Percentiles rank a stretch among this genome's conserved stretches.
These are phyloP conservation scores for Podaxis sp. DNA, from an alignment of 768 basidiomycete genomes.

Conservation along the genomic window DNA sequence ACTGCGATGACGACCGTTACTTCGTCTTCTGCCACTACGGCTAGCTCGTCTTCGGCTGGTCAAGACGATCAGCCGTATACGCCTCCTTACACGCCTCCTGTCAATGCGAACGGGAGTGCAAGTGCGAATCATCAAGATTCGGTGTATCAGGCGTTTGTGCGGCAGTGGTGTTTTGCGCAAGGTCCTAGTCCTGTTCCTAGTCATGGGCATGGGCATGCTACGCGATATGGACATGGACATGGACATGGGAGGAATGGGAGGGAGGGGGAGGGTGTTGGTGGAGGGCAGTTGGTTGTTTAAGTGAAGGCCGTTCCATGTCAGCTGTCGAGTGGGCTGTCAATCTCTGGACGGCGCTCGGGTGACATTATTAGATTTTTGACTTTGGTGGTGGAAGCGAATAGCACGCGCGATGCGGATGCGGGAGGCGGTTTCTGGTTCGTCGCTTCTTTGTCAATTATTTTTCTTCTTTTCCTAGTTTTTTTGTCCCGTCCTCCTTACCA, in stretches of 20 bases:
- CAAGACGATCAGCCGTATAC: not conserved
- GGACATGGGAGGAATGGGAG: not conserved
- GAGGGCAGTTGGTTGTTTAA: conserved; percentile 1
- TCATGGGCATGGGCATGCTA: not conserved
- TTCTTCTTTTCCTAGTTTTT: not conserved
- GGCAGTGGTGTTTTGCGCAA: conserved; percentile 70
- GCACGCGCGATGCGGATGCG: not conserved
- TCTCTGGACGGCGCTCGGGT: not conserved
- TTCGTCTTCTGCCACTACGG: not conserved
- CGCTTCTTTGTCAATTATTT: not conserved
- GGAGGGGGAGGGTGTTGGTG: not conserved
- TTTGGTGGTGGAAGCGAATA: not conserved
- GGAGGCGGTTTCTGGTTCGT: not conserved
- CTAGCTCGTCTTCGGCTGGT: not conserved
- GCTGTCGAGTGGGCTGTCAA: not conserved
- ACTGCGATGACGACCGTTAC: not conserved
- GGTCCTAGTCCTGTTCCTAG: conserved; percentile 22
- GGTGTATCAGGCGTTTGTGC: conserved; percentile 59
- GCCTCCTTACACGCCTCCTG: not conserved
- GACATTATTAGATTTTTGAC: not conserved
- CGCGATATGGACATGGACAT: not conserved
- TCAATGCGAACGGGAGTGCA: not conserved
- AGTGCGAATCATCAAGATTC: conserved; percentile 26
- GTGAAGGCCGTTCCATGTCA: not conserved
- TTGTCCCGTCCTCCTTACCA: not conserved